A percentile compares a stretch with the other conserved stretches of the same genome.
Conservation (phyloP, 345 rosid genomes). For the Excoecaria cochinchinensis region DNA sequence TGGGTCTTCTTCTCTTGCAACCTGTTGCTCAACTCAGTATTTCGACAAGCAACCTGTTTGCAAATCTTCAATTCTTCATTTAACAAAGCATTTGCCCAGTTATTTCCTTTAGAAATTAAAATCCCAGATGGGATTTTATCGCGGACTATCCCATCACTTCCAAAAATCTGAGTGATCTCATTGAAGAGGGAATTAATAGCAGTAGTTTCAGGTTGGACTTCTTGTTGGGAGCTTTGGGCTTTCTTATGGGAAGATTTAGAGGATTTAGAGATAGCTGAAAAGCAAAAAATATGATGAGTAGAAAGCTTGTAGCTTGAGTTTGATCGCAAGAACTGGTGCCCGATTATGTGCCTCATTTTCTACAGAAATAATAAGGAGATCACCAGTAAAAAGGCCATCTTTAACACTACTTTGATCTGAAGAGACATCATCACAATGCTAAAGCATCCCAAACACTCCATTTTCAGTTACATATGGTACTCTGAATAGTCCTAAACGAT, state of each 20-base stretch:
- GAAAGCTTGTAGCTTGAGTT: conserved; percentile 11
- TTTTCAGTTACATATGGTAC: not conserved
- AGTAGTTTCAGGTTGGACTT: conserved; percentile 37
- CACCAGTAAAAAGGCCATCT: no score
- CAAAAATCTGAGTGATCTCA: conserved; percentile 58
- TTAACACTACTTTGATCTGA: not conserved
- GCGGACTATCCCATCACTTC: conserved; percentile 33
- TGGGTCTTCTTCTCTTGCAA: conserved; percentile 15
- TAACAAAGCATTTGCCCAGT: not conserved
- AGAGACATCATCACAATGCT: not conserved
- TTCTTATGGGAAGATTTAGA: conserved; percentile 29
- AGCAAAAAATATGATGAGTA: conserved; percentile 17
- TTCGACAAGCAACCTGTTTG: conserved; percentile 50
- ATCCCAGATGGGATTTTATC: conserved; percentile 32
- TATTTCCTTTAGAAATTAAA: conserved; percentile 22
- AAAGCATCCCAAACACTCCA: no score
- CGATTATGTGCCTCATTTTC: conserved; percentile 27
- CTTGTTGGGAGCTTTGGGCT: conserved; percentile 16
- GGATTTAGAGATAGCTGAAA: conserved; percentile 42
- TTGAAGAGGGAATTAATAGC: conserved; percentile 46
- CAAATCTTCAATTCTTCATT: conserved; percentile 17
- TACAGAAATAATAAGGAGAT: not conserved
- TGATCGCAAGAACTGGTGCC: conserved; percentile 19
- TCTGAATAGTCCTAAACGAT: not conserved
- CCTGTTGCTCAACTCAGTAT: conserved; percentile 27